These are phyloP conservation scores for Trichosporon asahii DNA, from an alignment of 1,284 basidiomycete species.

Conservation along the genomic window DNA sequence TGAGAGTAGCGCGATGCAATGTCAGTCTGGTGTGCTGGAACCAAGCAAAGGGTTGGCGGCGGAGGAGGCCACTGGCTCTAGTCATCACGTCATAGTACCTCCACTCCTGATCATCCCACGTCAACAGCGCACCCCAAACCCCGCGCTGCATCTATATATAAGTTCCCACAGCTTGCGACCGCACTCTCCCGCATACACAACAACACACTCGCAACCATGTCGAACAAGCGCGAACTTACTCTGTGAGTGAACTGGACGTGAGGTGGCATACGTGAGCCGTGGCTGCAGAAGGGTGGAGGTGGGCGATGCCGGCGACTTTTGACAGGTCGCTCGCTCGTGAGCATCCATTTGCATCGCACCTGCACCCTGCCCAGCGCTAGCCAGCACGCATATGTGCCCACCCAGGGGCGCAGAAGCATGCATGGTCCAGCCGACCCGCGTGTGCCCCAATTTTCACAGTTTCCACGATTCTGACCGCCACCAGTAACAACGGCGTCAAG, in stretches of 20 bases:
- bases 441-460: neutral
- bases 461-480: neutral
- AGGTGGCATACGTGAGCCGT: neutral
- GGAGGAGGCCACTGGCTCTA: neutral
- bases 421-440: neutral
- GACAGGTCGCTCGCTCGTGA: neutral
- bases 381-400: neutral
- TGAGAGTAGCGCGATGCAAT: neutral
- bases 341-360: too few relatives aligned
- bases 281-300: too few relatives aligned
- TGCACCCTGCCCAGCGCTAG: neutral
- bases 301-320: too few relatives aligned
- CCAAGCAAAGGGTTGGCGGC: too few relatives aligned
- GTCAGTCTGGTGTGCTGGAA: neutral
- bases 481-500: conserved; percentile 34
- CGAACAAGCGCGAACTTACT: neutral
- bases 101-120: conserved; percentile 1
- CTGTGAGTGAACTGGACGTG: neutral
- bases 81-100: conserved; percentile 5
- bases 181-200: neutral
- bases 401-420: neutral
- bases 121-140: neutral
- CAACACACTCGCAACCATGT: neutral
- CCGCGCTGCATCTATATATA: neutral
- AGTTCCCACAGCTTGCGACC: neutral